Base-by-base conservation (phyloP, 1,139 yeast genomes). In the Geotrichum aggregatum region DNA sequence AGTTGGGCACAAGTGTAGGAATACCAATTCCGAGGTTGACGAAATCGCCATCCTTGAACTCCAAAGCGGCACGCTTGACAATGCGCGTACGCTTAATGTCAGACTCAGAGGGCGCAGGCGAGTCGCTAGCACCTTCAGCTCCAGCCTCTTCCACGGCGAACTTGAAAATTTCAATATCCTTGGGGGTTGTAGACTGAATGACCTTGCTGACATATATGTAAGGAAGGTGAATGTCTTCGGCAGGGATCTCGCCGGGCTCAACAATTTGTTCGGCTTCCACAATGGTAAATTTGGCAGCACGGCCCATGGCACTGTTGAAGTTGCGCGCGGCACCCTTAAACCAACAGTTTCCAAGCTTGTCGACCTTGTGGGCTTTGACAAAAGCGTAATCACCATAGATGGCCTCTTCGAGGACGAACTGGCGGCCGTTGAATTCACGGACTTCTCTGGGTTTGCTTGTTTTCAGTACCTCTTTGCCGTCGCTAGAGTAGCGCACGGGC, bases 211-310 rank as follows among this genome's bases (percentile, higher is more conserved):
- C 79, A 56, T 75, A 75, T 49, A 76, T 68, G 1, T 75, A 74
- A 5, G 78, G 79, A 28, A 76, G 66, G 55, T 76, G 80, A 31
- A 76, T 74, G 55, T 73, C 73, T 54, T 75, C 76, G 1, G 80
- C 74, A 13, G 62, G 57, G 41, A 76, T 71, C 40, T 71, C 75
- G 18, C 80, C 80, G 3, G 73, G 71, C 56, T 74, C 72, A 26
- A 76, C 80, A 52, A 76, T 75, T 55, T 76, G 65, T 58, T 76
- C 80, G 26, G 80, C 80, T 65, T 76, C 80, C 3, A 76, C 80
- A 52, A 76, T 69, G 11, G 79, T 75, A 43, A 71, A 58, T 50
- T 67, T 71, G 13, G 78, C 79, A 35, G 75, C 76, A 51, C 75
- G 67, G 33, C 76, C 80, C 68, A 76, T 72, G 5, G 69, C 73